These are phyloP conservation scores for Conoideocrella luteorostrata DNA, from an alignment of 2,329 filamentous ascomycete species.

Conservation along the genomic window DNA sequence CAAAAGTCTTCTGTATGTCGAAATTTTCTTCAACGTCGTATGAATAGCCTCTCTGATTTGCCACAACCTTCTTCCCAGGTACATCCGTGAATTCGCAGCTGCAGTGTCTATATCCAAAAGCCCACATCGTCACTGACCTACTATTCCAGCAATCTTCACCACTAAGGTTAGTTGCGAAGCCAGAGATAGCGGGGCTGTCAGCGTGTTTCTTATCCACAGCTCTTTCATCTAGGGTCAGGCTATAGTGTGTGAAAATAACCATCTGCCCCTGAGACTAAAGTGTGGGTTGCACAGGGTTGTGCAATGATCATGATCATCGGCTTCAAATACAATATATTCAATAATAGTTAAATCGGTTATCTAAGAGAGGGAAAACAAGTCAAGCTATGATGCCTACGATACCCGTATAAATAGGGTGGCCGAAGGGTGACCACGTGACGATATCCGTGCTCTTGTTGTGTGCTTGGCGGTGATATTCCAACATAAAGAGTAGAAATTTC, in stretches of 20 bases:
- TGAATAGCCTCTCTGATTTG: slow-evolving; percentile 32
- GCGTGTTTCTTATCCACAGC: not conserved
- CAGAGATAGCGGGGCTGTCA: slow-evolving; percentile 10
- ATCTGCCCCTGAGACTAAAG: not conserved
- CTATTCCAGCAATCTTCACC: slow-evolving; percentile 29
- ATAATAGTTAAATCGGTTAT: too few relatives aligned
- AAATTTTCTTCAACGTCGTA: too few relatives aligned
- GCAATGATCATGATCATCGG: too few relatives aligned
- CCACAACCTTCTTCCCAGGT: slow-evolving; percentile 10
- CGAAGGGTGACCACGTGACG: too few relatives aligned
- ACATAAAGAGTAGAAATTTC: not conserved
- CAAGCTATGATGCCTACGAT: too few relatives aligned
- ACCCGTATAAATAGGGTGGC: too few relatives aligned
- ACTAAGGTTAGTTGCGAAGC: slow-evolving; percentile 36
- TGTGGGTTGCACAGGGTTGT: too few relatives aligned
- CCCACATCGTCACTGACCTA: slow-evolving; percentile 33
- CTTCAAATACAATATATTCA: too few relatives aligned
- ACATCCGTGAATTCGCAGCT: slow-evolving; percentile 31
- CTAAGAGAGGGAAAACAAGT: too few relatives aligned
- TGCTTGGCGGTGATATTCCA: too few relatives aligned
- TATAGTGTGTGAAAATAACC: slow-evolving; percentile 6
- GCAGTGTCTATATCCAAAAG: slow-evolving; percentile 43
- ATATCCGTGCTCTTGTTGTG: too few relatives aligned
- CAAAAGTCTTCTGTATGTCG: too few relatives aligned
- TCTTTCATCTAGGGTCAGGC: not conserved